Evolutionary conservation across 2,329 filamentous ascomycete species (phyloP), one percentile per base, ranked within the genome.

Genomic region (Aspergillus sp.): DNA sequence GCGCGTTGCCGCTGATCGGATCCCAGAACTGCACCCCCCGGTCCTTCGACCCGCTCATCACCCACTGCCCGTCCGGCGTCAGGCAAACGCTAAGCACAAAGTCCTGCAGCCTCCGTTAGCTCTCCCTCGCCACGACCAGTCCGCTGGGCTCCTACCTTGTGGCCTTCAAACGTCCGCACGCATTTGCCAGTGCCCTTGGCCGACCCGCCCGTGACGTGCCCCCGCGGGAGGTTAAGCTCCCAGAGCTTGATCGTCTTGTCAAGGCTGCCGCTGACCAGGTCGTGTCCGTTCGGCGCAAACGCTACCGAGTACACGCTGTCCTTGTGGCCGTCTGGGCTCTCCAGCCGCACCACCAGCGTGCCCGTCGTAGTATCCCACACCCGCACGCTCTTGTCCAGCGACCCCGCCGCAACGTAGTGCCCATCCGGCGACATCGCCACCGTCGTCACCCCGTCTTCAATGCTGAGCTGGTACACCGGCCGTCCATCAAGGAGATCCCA

Each of bases 221-320:
- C 70, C 47, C 82, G 75, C 27, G 80, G 75, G 14, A 82, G 75
- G 34, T 75, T 80, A 31, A 98, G 73, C 67, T 95, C 88, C 88
- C 91, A 98, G 82, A 96, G 93, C 70, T 95, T 94, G 70, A 96
- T 96, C 0, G 89, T 96, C 71, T 93, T 93, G 60, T 98, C 91
- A 48, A 96, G 68, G 71, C 83, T 93, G 42, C 91, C 91, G 51
- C 83, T 93, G 53, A 96, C 89, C 25, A 98, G 78, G 46, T 93
- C 85, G 50, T 86, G 83, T 40, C 89, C 89, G 49, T 83, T 89
- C 16, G 91, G 91, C 10, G 88, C 88, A 61, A 98, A 98, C 0
- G 91, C 89, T 14, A 98, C 91, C 8, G 82, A 89, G 61, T 96
- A 96, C 14, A 96, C 91, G 48, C 84, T 93, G 42, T 98, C 91